A percentile compares a stretch with the other conserved stretches of the same genome.
Conservation (phyloP, 2,329 filamentous ascomycete genomes). For the Hymenotorrendiella dingleyae region DNA sequence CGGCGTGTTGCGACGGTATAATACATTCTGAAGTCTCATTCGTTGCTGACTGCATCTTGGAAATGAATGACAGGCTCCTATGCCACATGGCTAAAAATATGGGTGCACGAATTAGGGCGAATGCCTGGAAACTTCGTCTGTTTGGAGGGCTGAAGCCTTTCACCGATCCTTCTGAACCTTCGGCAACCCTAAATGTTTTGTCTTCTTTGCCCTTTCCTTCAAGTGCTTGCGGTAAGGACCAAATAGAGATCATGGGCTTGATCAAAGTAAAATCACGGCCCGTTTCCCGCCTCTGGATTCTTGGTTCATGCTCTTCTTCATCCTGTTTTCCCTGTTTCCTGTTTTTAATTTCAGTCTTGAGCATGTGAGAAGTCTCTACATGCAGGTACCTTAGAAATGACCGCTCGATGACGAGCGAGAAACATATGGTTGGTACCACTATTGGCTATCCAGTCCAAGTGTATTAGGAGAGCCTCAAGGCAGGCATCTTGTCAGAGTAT, state of each 20-base stretch:
- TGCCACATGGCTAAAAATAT: slow-evolving; percentile 7
- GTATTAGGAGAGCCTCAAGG: slow-evolving; percentile 16
- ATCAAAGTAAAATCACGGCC: too few relatives aligned
- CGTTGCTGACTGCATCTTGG: slow-evolving; percentile 9
- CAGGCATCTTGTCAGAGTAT: slow-evolving; percentile 6
- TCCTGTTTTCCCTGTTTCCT: too few relatives aligned
- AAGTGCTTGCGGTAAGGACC: background rate
- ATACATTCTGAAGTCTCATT: slow-evolving; percentile 5
- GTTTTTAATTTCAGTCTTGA: too few relatives aligned
- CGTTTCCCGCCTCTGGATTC: background rate
- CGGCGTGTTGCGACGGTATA: too few relatives aligned
- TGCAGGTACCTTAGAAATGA: background rate
- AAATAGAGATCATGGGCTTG: background rate
- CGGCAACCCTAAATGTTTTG: too few relatives aligned
- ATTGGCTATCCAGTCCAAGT: background rate
- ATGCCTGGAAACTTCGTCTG: background rate
- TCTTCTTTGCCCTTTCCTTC: background rate
- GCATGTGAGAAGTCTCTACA: background rate
- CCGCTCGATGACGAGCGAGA: background rate
- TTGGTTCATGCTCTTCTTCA: too few relatives aligned
- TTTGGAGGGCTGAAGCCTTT: background rate
- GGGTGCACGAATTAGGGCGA: slow-evolving; percentile 3
- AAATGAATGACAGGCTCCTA: slow-evolving; percentile 9
- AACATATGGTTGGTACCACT: background rate
- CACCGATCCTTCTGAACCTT: background rate